Conservation (phyloP, 306 rosid species). For the Lathyrus aphaca region DNA sequence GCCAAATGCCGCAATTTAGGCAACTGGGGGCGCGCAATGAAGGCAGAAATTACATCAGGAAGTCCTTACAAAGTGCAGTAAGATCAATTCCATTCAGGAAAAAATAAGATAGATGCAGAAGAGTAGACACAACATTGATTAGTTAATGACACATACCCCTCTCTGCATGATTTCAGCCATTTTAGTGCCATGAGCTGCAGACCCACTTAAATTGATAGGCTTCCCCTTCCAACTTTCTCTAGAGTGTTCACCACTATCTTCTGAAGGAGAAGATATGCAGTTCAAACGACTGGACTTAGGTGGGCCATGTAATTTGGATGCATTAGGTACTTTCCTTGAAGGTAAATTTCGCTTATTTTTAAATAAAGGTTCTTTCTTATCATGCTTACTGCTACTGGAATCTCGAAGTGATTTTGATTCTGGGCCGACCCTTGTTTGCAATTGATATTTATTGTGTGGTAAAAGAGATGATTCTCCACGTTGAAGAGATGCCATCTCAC, state of each 20-base stretch:
- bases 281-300: constrained; percentile 77
- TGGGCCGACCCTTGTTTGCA: constrained; percentile 52
- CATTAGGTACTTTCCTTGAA: constrained; percentile 64
- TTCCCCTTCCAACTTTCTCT: constrained; percentile 77
- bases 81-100: constrained; percentile 12
- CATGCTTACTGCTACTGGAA: constrained; percentile 58
- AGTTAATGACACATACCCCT: constrained; percentile 59
- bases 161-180: constrained; percentile 86
- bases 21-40: too few relatives aligned
- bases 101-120: constrained; percentile 5
- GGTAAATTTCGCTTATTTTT: constrained; percentile 67
- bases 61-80: constrained; percentile 27
- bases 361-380: constrained; percentile 64
- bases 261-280: constrained; percentile 58
- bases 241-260: constrained; percentile 59
- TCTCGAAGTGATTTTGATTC: constrained; percentile 66
- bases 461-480: constrained; percentile 70
- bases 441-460: constrained; percentile 57
- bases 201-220: constrained; percentile 58
- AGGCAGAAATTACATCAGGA: too few relatives aligned
- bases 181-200: constrained; percentile 55
- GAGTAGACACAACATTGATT: constrained; percentile 32
- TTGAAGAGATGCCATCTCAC: constrained; percentile 63
- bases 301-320: constrained; percentile 67
- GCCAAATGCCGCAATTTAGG: too few relatives aligned